phyloP scores from a whole-genome alignment of 2,329 filamentous ascomycete genomes.

The Alternaria triticina region DNA sequence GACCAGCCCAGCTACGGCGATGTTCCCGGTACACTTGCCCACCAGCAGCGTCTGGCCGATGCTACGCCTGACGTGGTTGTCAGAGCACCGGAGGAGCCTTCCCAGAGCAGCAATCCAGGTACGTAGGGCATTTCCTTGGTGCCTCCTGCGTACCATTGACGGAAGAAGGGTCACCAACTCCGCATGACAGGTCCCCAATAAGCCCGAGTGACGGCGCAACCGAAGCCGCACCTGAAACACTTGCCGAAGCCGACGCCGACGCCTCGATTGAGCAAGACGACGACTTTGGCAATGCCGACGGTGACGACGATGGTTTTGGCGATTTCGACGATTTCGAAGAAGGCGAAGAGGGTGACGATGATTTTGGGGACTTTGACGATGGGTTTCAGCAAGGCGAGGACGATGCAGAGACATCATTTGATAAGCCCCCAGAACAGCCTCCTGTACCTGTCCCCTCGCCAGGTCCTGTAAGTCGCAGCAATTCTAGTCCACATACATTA shows the following conservation, averaged over 20 bases:
- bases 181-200: conserved; percentile 58
- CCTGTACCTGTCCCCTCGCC: conserved; percentile 51
- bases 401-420: conserved; percentile 48
- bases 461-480: conserved; percentile 56
- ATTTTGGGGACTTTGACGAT: conserved; percentile 62
- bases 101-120: conserved; percentile 60
- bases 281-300: conserved; percentile 50
- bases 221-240: conserved; percentile 5
- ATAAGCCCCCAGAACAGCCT: conserved; percentile 47
- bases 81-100: conserved; percentile 52
- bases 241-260: background rate
- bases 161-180: conserved; percentile 65
- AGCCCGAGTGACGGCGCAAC: conserved; percentile 43
- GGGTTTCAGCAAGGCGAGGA: conserved; percentile 51
- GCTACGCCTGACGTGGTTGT: conserved; percentile 65
- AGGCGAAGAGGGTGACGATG: conserved; percentile 52
- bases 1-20: conserved; percentile 65
- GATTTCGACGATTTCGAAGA: conserved; percentile 72
- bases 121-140: conserved; percentile 55
- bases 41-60: conserved; percentile 63
- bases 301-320: conserved; percentile 53
- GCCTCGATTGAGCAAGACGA: conserved; percentile 20
- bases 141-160: conserved; percentile 64
- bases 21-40: conserved; percentile 65
- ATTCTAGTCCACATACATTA: conserved; percentile 43